Conservation (phyloP, 441 rosid species). For the Erysimum pusillum region DNA sequence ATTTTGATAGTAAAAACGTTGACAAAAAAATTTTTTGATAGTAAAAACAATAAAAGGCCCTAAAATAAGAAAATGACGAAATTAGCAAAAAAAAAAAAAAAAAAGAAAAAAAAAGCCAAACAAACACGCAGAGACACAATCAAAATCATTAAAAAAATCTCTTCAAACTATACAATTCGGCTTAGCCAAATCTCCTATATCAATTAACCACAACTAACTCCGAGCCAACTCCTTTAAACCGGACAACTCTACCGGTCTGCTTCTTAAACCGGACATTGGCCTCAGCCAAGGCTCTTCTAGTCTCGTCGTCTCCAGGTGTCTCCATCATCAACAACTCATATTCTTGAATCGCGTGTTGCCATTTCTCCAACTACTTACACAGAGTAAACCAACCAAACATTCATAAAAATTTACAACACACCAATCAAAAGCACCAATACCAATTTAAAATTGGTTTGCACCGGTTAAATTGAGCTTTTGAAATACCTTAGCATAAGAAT, state of each 20-base stretch:
- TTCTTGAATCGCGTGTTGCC: constrained; percentile 79
- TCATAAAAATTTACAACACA: background rate
- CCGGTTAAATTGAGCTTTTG: constrained; percentile 16
- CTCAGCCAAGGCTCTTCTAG: constrained; percentile 65
- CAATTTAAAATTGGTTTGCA: background rate
- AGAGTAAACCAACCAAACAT: constrained; percentile 13
- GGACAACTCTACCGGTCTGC: constrained; percentile 54
- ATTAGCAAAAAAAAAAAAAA: background rate
- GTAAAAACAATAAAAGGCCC: background rate
- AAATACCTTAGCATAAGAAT: constrained; percentile 75
- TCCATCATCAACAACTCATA: constrained; percentile 75
- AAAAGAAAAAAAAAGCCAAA: no score
- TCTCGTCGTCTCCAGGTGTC: constrained; percentile 73
- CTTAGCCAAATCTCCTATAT: constrained; percentile 53
- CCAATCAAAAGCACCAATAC: background rate
- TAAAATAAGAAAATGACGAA: constrained; percentile 5
- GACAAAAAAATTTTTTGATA: no score
- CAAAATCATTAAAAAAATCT: constrained; percentile 8
- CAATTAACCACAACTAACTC: constrained; percentile 60
- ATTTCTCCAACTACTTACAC: constrained; percentile 68
- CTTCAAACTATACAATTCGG: constrained; percentile 33
- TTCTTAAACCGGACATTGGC: constrained; percentile 62
- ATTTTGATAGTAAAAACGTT: no score
- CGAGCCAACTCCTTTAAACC: constrained; percentile 58
- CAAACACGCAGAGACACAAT: constrained; percentile 23